Evolutionary conservation across 192 early-diverging fungal genomes (phyloP), one percentile per base, ranked within the genome.

Genomic region (Coemansia sp.): DNA sequence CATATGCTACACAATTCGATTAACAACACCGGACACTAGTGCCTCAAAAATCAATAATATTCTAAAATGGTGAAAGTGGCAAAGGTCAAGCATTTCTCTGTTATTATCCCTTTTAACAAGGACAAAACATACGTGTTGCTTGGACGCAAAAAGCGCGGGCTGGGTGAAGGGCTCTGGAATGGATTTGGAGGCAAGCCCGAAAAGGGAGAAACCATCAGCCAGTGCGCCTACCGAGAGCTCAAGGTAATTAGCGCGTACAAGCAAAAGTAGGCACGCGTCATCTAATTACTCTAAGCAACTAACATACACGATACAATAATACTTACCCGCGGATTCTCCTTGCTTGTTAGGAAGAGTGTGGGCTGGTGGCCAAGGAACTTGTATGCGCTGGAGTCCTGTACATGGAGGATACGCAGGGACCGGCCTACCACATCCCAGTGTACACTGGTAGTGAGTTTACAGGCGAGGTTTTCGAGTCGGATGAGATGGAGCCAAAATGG

Each of bases 151-250:
- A 91, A 91, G 57, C 81, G 87, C 9, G 88, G 88, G 0, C 83
- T 91, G 65, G 87, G 88, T 32, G 69, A 62, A 17, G 79, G 81
- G 14, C 72, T 77, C 23, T 86, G 75, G 75, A 89, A 87, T 27
- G 85, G 87, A 5, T 91, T 91, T 56, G 88, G 88, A 25, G 88
- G 88, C 15, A 91, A 91, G 55, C 68, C 82, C 3, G 87, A 91
- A 38, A 30, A 60, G 5, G 81, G 79, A 15, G 87, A 91, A 53
- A 84, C 85, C 3, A 57, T 85, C 6, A 52, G 69, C 22, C 49
- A 83, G 43, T 85, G 81, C 32, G 85, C 88, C 1, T 44, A 55
- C 2, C 79, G 88, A 3, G 88, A 90, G 34, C 64, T 88, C 15
- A 52, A 81, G 63, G 79, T 69, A 54, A 20, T n/a, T n/a, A n/a